Base-by-base conservation (phyloP, 1,284 basidiomycete species). In the Pseudozyma flocculosa region DNA sequence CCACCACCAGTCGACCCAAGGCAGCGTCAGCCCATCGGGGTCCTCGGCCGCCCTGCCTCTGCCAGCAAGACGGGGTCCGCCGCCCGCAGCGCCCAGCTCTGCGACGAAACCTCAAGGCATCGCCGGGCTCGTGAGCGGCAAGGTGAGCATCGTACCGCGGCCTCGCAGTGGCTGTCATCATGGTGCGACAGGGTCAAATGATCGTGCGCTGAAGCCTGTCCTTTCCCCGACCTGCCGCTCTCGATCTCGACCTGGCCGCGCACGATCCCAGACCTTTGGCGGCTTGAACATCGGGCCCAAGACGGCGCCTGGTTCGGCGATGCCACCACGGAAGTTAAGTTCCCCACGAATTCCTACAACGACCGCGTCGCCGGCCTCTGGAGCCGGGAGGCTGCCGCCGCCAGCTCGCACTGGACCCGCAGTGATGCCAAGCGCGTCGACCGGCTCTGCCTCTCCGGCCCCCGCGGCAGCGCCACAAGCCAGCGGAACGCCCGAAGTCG, bases 211-310 rank as follows among this genome's bases (percentile, higher is more conserved):
- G n/a, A n/a, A n/a, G n/a, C 26, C 5, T 29, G 11, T 29, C 11
- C 11, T 29, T 29, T 11, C 26, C 26, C 26, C 7, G 26, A 7
- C 26, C 7, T 11, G 7, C 26, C 26, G 11, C 26, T 29, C 26
- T 29, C 7, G 5, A 29, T 29, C 26, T 29, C 26, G 26, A n/a
- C n/a, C n/a, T n/a, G n/a, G n/a, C n/a, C n/a, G n/a, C n/a, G n/a
- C n/a, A n/a, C n/a, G 10, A 23, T 15, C 18, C 22, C 23, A 49
- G 48, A 36, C 45, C 4, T 7, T 59, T 3, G 56, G 56, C 19
- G 40, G 47, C 17, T 14, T 54, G 26, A 24, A 48, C 11, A 19
- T 54, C 15, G 58, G 52, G 1, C 32, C 58, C 4, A 41, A 43
- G 14, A 47, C 48, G 3, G 36, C 2, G 1, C 40, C 52, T 11